Evolutionary conservation across 306 rosid genomes (phyloP).

Genomic region (Calophaca sinica): DNA sequence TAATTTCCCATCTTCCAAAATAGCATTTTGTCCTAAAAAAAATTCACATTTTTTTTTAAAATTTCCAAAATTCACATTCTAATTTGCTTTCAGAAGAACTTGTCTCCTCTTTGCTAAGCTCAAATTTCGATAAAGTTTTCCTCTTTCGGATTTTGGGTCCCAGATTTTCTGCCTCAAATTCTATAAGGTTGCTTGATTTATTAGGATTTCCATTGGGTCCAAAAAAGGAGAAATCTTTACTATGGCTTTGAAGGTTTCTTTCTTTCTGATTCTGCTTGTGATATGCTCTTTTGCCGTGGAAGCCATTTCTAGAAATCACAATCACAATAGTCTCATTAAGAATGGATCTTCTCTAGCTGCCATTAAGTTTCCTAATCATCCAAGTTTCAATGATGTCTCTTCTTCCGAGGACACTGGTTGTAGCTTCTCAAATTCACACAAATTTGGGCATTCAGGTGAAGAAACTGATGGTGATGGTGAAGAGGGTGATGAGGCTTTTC

Average conservation of each 20-base stretch:
- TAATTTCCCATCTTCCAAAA: conserved; percentile 40
- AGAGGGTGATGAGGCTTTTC: conserved; percentile 27
- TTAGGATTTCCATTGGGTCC: conserved; percentile 55
- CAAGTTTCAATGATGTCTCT: conserved; percentile 54
- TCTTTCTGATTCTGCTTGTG: conserved; percentile 50
- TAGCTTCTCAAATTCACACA: conserved; percentile 47
- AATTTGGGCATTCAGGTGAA: conserved; percentile 45
- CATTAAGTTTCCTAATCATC: conserved; percentile 71
- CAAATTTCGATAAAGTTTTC: conserved; percentile 24
- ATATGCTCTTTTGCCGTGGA: conserved; percentile 42
- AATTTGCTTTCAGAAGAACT: conserved; percentile 3
- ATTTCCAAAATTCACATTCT: conserved; percentile 13
- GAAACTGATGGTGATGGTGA: conserved; percentile 7
- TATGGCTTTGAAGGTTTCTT: conserved; percentile 54
- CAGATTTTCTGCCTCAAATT: conserved; percentile 7
- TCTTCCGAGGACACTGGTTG: conserved; percentile 61
- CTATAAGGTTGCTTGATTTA: conserved; percentile 31
- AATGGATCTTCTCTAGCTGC: conserved; percentile 77
- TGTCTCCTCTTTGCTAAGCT: conserved; percentile 10
- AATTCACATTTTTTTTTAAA: background rate
- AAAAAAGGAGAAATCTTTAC: conserved; percentile 43
- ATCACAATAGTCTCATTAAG: conserved; percentile 45
- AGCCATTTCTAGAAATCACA: conserved; percentile 48
- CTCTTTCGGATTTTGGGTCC: conserved; percentile 43
- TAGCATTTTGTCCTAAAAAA: conserved; percentile 10